A percentile compares a stretch with the other conserved stretches of the same genome.
phyloP scores from a whole-genome alignment of 1,139 yeast species.

The Magnusiomyces paraingens region DNA sequence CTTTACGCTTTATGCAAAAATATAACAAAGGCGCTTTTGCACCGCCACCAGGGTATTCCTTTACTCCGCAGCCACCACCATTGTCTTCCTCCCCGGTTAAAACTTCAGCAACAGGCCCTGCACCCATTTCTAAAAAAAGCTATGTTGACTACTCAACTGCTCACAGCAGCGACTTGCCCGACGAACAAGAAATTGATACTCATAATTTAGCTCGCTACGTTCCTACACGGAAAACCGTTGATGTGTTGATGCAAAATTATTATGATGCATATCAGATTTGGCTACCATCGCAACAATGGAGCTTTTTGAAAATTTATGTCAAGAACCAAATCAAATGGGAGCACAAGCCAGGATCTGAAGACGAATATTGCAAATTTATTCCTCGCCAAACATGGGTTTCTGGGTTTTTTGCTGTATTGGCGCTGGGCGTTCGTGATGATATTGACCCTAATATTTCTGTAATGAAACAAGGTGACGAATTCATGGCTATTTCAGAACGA shows the following conservation, averaged over 20 bases:
- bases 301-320: not conserved
- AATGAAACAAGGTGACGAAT: slow-evolving; percentile 2
- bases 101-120: not conserved
- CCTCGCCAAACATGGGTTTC: slow-evolving; percentile 19
- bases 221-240: slow-evolving; percentile 6
- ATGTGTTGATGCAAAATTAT: slow-evolving; percentile 13
- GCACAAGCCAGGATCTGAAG: not conserved
- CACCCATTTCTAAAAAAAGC: not conserved
- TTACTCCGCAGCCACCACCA: not conserved
- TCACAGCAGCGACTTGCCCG: not conserved
- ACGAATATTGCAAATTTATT: not conserved
- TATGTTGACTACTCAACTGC: not conserved
- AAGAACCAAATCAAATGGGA: not conserved
- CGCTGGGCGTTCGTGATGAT: slow-evolving; percentile 24
- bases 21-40: slow-evolving; percentile 6
- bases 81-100: no score
- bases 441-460: slow-evolving; percentile 6
- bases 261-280: slow-evolving; percentile 22
- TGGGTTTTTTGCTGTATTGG: slow-evolving; percentile 22
- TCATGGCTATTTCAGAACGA: slow-evolving; percentile 8
- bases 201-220: not conserved
- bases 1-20: slow-evolving; percentile 2
- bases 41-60: slow-evolving; percentile 2
- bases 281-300: slow-evolving; percentile 19
- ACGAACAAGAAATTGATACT: not conserved